Conservation (phyloP, 768 basidiomycete genomes). For the Dioszegia aurantiaca region DNA sequence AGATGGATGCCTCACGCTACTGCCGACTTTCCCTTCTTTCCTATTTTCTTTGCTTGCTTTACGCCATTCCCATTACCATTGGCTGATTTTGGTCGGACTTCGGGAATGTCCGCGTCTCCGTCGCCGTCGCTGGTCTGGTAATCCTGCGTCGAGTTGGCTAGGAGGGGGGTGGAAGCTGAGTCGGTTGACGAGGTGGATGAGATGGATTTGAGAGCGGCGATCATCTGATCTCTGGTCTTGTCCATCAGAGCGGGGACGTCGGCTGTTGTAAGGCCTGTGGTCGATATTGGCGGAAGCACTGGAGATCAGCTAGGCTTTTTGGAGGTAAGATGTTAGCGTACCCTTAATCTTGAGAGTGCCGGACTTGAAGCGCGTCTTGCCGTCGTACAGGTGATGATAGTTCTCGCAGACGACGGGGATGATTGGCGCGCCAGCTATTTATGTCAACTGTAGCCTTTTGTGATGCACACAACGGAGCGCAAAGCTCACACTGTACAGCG, state of each 20-base stretch:
- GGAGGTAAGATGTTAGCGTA: conserved; percentile 51
- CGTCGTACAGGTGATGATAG: conserved; percentile 80
- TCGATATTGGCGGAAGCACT: conserved; percentile 87
- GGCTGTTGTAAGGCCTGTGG: conserved; percentile 64
- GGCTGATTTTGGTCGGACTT: not conserved
- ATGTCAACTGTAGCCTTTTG: conserved; percentile 4
- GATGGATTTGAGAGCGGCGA: conserved; percentile 70
- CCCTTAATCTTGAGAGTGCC: conserved; percentile 80
- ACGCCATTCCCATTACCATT: not conserved
- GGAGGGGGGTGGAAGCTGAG: conserved; percentile 23
- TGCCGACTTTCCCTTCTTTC: conserved; percentile 24
- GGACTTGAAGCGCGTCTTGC: conserved; percentile 64
- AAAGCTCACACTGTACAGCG: conserved; percentile 63
- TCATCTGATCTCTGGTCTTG: conserved; percentile 74
- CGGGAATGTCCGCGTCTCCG: conserved; percentile 11
- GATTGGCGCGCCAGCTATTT: conserved; percentile 71
- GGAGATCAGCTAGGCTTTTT: conserved; percentile 3
- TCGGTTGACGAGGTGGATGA: conserved; percentile 53
- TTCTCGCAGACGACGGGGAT: conserved; percentile 89
- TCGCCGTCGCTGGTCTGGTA: conserved; percentile 16
- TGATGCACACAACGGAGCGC: not conserved
- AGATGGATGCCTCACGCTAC: conserved; percentile 35
- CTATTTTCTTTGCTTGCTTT: conserved; percentile 15
- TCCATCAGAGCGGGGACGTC: conserved; percentile 69
- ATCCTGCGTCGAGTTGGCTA: conserved; percentile 1